phyloP scores from a whole-genome alignment of 352 stramenopile species.

The Discostella stelligera region DNA sequence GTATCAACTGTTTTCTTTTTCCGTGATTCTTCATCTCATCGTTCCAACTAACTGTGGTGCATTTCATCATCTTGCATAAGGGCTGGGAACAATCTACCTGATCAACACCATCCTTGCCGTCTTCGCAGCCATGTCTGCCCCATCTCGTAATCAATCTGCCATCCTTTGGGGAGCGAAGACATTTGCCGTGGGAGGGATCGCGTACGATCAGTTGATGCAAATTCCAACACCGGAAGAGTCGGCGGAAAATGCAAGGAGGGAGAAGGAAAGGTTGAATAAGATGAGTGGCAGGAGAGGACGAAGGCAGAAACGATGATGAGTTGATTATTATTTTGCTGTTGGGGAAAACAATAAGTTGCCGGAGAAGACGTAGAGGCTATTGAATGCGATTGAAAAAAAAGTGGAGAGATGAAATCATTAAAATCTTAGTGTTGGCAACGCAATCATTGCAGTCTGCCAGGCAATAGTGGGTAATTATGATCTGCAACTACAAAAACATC shows the following conservation, averaged over 20 bases:
- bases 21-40: conserved; percentile 4
- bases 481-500: no score
- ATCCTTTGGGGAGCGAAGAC: conserved; percentile 73
- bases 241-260: conserved; percentile 40
- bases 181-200: conserved; percentile 76
- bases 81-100: conserved; percentile 68
- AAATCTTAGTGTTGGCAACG: background rate
- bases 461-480: no score
- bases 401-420: background rate
- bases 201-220: conserved; percentile 78
- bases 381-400: background rate
- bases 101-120: conserved; percentile 75
- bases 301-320: conserved; percentile 16
- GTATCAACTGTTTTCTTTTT: background rate
- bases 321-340: background rate
- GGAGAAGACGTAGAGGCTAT: background rate
- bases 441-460: no score
- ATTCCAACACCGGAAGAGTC: conserved; percentile 66
- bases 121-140: conserved; percentile 61
- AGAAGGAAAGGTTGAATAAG: conserved; percentile 54
- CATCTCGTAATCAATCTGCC: conserved; percentile 56
- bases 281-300: conserved; percentile 28
- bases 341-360: no score
- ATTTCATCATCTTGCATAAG: conserved; percentile 29
- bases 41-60: background rate